phyloP scores from a whole-genome alignment of 2,329 filamentous ascomycete genomes.

The Botrytis aclada region DNA sequence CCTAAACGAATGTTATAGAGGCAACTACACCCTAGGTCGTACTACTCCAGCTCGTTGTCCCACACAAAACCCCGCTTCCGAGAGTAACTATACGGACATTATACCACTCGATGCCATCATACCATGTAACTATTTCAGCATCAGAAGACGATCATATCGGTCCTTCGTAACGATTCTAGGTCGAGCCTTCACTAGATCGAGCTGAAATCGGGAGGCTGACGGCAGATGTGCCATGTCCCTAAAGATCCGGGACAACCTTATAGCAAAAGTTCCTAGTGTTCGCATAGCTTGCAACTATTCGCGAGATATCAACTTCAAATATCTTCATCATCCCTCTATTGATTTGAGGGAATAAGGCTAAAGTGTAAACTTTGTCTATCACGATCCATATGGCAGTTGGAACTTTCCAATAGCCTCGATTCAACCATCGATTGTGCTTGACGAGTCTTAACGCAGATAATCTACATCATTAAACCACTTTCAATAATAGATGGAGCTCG shows the following conservation, averaged over 20 bases:
- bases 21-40: background rate
- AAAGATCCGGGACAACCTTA: background rate
- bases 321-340: background rate
- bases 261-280: background rate
- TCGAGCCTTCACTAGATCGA: background rate
- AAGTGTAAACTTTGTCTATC: background rate
- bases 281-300: background rate
- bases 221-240: background rate
- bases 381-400: background rate
- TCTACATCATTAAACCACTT: background rate
- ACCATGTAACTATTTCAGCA: background rate
- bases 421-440: background rate
- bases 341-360: background rate
- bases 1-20: background rate
- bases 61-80: background rate
- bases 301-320: background rate
- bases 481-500: background rate
- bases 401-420: background rate
- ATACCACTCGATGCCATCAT: background rate
- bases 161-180: background rate
- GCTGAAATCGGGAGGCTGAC: background rate
- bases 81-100: background rate
- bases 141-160: slow-evolving; percentile 9
- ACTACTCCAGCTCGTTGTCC: background rate
- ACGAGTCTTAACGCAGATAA: background rate